These are phyloP conservation scores for Aspergillus conjunctus DNA, from an alignment of 495 filamentous ascomycete genomes.

Conservation along the genomic window DNA sequence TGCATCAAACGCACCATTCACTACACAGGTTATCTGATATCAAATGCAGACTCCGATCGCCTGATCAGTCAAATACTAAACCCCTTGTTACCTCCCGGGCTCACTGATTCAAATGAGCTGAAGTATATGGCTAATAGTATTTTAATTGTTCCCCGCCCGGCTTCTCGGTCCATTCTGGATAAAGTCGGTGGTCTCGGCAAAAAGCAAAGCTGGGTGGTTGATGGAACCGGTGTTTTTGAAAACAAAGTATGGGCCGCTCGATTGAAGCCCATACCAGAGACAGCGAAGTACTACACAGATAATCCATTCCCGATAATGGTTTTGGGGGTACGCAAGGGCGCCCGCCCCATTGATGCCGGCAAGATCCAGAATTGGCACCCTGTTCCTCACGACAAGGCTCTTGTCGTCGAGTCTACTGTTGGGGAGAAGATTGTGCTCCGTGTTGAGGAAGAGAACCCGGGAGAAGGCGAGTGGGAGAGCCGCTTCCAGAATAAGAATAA, in stretches of 20 bases:
- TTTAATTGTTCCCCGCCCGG: slow-evolving; percentile 78
- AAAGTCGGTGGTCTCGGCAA: slow-evolving; percentile 84
- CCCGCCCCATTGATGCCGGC: slow-evolving; percentile 75
- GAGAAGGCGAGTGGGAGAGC: slow-evolving; percentile 61
- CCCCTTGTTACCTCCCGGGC: slow-evolving; percentile 48
- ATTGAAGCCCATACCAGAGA: slow-evolving; percentile 68
- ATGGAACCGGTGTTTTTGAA: slow-evolving; percentile 70
- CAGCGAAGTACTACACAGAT: slow-evolving; percentile 69
- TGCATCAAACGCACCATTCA: slow-evolving; percentile 84
- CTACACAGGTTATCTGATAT: slow-evolving; percentile 93
- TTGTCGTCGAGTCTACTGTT: slow-evolving; percentile 76
- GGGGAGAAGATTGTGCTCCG: slow-evolving; percentile 83
- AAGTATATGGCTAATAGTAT: slow-evolving; percentile 88
- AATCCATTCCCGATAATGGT: slow-evolving; percentile 74
- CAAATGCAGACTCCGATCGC: slow-evolving; percentile 64
- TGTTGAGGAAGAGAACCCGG: slow-evolving; percentile 66
- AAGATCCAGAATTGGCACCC: slow-evolving; percentile 86
- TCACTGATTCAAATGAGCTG: slow-evolving; percentile 62
- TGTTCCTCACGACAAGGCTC: slow-evolving; percentile 62
- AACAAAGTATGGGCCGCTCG: slow-evolving; percentile 85
- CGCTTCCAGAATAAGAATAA: slow-evolving; percentile 55
- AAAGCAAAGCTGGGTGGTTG: slow-evolving; percentile 81
- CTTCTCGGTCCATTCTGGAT: slow-evolving; percentile 64
- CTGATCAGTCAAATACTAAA: slow-evolving; percentile 68
- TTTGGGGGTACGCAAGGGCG: slow-evolving; percentile 68